phyloP scores from a whole-genome alignment of 306 rosid species.

The Alnus rubra region DNA sequence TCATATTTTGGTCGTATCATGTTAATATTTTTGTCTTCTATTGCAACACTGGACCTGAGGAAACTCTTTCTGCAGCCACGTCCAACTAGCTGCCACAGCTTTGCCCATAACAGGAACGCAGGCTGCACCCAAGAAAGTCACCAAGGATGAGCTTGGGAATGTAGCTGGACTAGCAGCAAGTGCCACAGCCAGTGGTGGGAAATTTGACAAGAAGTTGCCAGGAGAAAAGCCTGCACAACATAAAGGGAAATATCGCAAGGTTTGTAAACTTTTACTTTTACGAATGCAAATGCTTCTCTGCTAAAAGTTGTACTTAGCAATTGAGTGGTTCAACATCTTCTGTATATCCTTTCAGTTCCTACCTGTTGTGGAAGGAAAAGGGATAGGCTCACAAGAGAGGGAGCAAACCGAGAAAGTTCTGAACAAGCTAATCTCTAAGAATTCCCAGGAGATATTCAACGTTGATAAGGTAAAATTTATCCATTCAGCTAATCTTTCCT shows the following conservation, averaged over 20 bases:
- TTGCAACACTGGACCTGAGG: slow-evolving; percentile 1
- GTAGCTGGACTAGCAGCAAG: slow-evolving; percentile 90
- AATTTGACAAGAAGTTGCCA: slow-evolving; percentile 79
- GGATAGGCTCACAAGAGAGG: slow-evolving; percentile 61
- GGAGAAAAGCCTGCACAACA: slow-evolving; percentile 87
- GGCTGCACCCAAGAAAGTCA: slow-evolving; percentile 65
- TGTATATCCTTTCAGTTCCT: slow-evolving; percentile 57
- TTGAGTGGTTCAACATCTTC: slow-evolving; percentile 21
- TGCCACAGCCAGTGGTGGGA: slow-evolving; percentile 95
- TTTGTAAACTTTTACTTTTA: slow-evolving; percentile 25
- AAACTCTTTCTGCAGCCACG: slow-evolving; percentile 57
- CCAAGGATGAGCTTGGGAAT: slow-evolving; percentile 72
- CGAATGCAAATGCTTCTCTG: slow-evolving; percentile 8
- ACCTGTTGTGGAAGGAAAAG: slow-evolving; percentile 79
- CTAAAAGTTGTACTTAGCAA: background rate
- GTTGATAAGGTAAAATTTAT: slow-evolving; percentile 60
- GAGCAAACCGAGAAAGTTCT: slow-evolving; percentile 84
- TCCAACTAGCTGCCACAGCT: slow-evolving; percentile 86
- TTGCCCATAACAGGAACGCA: slow-evolving; percentile 94
- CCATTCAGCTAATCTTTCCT: slow-evolving; percentile 3
- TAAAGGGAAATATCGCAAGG: slow-evolving; percentile 88
- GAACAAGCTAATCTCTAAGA: slow-evolving; percentile 80
- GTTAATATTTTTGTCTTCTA: background rate
- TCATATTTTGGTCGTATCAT: background rate
- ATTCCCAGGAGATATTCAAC: slow-evolving; percentile 79